phyloP scores from a whole-genome alignment of 805 yeast genomes.

The Lachancea quebecensis region DNA sequence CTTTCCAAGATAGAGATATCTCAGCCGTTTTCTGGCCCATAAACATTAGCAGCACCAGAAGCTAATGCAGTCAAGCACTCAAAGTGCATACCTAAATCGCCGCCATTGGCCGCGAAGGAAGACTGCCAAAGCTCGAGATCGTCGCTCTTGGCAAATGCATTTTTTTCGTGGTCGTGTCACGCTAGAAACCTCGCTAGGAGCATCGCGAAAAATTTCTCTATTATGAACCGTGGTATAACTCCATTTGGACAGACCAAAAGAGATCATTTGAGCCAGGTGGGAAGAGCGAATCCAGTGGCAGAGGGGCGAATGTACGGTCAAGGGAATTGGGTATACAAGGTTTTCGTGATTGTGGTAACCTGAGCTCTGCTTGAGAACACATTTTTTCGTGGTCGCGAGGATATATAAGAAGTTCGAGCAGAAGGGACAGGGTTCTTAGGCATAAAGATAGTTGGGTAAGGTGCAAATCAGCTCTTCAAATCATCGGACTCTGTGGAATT shows the following conservation, averaged over 20 bases:
- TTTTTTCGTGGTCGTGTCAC: conserved; percentile 5
- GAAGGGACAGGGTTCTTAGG: not conserved
- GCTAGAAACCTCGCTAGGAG: conserved; percentile 1
- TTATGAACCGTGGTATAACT: conserved; percentile 6
- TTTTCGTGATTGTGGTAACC: conserved; percentile 6
- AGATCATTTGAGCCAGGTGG: not conserved
- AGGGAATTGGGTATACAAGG: not conserved
- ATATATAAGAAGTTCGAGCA: conserved; percentile 5
- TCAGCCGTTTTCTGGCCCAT: too few species aligned
- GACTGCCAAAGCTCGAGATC: not conserved
- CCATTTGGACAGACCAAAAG: conserved; percentile 4
- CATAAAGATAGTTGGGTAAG: too few species aligned
- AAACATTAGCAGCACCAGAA: too few species aligned
- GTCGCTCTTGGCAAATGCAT: conserved; percentile 1
- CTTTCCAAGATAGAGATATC: too few species aligned
- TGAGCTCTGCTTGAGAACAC: not conserved
- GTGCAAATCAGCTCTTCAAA: too few species aligned
- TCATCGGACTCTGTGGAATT: too few species aligned
- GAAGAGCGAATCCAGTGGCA: not conserved
- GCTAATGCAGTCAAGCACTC: too few species aligned
- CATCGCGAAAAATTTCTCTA: conserved; percentile 1
- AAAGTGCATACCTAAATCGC: too few species aligned
- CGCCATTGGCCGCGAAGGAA: too few species aligned
- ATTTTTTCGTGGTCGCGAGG: conserved; percentile 6
- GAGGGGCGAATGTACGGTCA: conserved; percentile 4